Evolutionary conservation across 179 eudicot species (phyloP), one percentile per base, ranked within the genome.

Genomic region (Drosera spatulata): DNA sequence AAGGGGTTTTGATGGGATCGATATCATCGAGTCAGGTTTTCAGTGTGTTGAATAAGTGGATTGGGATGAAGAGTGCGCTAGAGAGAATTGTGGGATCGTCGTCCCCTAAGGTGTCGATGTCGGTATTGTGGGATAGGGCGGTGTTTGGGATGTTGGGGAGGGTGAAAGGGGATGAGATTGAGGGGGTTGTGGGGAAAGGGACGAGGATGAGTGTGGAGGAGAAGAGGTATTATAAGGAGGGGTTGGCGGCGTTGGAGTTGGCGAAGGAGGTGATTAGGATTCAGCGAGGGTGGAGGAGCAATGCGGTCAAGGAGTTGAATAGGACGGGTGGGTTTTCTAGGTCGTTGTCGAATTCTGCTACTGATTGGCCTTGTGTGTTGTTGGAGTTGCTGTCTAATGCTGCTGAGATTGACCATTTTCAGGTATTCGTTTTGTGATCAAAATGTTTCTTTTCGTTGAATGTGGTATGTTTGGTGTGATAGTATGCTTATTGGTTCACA

Each of bases 351-450:
- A 68, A 73, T 79, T 82, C 88, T 2, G 91, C 95, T 59, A 88
- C 91, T 54, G 96, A 91, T 73, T 91, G 96, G 96, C 96, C 97
- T 12, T 76, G 77, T 66, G 80, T 91, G 71, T 79, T 91, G 84
- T 56, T 91, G 69, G 97, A 91, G 69, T 70, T 91, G 72, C 61
- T 91, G 80, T 91, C 96, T 60, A 59, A 66, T 0, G 91, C 95
- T 71, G 86, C 97, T 45, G 95, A 88, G 69, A 72, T 78, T 41
- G 86, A 72, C 70, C 74, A 81, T 64, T 91, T 87, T 76, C 97
- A 87, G 97, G 97, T 89, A 75, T 62, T 52, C 52, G 49, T 41
- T 51, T 38, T 9, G 22, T 62, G 40, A 53, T 40, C 2, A 33
- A 22, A 22, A 22, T 22, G 1, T 55, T 55, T 37, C 58, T 42